Evolutionary conservation across 2,329 filamentous ascomycete species (phyloP), one percentile per base, ranked within the genome.

Genomic region (Colletotrichum musicola): DNA sequence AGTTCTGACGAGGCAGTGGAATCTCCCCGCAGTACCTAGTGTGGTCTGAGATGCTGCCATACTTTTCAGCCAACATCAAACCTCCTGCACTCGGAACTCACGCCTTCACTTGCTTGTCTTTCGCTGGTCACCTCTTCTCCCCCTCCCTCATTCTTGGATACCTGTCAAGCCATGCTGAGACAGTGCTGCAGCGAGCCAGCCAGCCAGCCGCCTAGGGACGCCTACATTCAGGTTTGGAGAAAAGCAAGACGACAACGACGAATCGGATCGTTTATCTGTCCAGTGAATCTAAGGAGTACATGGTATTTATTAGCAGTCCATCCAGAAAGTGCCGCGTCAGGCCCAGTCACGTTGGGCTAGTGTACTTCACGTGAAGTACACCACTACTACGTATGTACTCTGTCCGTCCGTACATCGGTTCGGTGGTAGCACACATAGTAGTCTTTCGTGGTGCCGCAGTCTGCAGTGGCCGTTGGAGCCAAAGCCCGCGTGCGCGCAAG

Each of bases 401-500:
- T 54, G 51, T n/a, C 25, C 14, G 14, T 16, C 16, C 10, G 49
- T n/a, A 51, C 14, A 27, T 27, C 16, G 22, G 49, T 12, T 27
- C 16, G 22, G 49, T 12, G 22, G 25, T 20, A 18, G 46, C 51
- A 54, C n/a, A 14, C 51, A 54, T 13, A n/a, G 40, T 13, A 9
- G 51, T 38, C 27, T 54, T 10, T 27, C 38, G 7, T n/a, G 14
- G 51, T 18, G 46, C n/a, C 3, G n/a, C 46, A 18, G 46, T 49
- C 42, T 7, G 20, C 54, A 64, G 58, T 59, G 42, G 54, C 62
- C 44, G 62, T 59, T 51, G 46, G 46, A 27, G 14, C 20, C 40
- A n/a, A 30, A 58, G 35, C 30, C 30, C 30, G 30, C 30, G 30
- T 35, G 30, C 10, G 30, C 7, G 7, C 53, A 57, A 40, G 53